Evolutionary conservation across 768 basidiomycete genomes (phyloP), one percentile per base, ranked within the genome.

Genomic region (Calocybe gangraenosa): DNA sequence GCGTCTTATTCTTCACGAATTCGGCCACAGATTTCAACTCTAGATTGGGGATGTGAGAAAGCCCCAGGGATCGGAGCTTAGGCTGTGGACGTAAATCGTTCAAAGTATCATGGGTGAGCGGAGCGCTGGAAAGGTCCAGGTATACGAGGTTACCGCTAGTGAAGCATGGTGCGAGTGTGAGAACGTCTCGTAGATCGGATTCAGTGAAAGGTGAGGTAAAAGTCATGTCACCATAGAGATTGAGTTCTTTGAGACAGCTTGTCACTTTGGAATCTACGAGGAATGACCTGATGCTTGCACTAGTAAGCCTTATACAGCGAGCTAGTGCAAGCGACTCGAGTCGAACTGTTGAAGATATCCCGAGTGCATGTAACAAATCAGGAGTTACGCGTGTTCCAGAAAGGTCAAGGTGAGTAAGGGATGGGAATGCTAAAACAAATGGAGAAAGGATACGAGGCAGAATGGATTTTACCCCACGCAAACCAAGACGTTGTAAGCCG

Each of bases 101-200:
- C 13, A 77, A 63, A 6, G 84, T 64, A 7, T 75, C 69, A 36
- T 68, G 63, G 4, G 84, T 86, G 42, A 97, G 53, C 0, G 87
- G 86, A 4, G 87, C 70, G 50, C 87, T 90, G 11, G 94, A 96
- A 22, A 99, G 64, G 62, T 99, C 95, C 51, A 99, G 77, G 64
- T 94, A 96, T 9, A 82, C 75, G 32, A 99, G 70, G 47, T 81
- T 64, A 7, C 89, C 87, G 39, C 71, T 78, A 9, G 68, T 62
- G 68, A 99, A 88, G 57, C 87, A 91, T 1, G 92, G 92, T 0
- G 92, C 92, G 14, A 63, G 61, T 5, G 75, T 68, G 36, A 97
- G 62, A 35, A 97, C 80, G 18, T 79, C 73, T 14, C 59, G 51
- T 13, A 98, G 71, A 42, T 96, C 82, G 23, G 77, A 74, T 42